A percentile compares a stretch with the other conserved stretches of the same genome.
phyloP scores from a whole-genome alignment of 768 basidiomycete species.

The Lactarius sanguifluus region DNA sequence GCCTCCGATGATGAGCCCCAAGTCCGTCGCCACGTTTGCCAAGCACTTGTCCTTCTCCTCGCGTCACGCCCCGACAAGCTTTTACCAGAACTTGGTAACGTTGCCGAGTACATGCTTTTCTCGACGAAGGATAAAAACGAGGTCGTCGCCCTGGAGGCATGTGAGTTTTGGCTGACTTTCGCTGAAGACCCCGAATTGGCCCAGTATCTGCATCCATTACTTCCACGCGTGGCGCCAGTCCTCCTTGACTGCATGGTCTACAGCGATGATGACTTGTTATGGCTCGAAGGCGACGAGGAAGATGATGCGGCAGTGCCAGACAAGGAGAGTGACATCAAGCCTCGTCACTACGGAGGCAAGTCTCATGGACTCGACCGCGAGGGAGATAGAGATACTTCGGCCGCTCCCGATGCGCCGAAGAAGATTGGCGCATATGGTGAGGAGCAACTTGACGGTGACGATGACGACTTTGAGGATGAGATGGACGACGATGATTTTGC shows the following conservation, averaged over 20 bases:
- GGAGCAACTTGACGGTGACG: constrained; percentile 80
- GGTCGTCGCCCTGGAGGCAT: constrained; percentile 94
- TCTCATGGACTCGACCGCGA: constrained; percentile 81
- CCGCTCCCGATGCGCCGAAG: constrained; percentile 33
- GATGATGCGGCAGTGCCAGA: constrained; percentile 86
- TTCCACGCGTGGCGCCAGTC: constrained; percentile 91
- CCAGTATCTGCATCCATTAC: constrained; percentile 78
- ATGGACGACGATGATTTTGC: constrained; percentile 90
- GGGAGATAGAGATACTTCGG: constrained; percentile 38
- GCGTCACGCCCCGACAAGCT: constrained; percentile 94
- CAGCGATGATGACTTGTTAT: constrained; percentile 92
- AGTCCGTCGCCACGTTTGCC: constrained; percentile 94
- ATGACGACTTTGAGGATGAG: constrained; percentile 72
- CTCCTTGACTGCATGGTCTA: constrained; percentile 98
- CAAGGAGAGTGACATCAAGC: constrained; percentile 95
- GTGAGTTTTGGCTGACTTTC: constrained; percentile 99
- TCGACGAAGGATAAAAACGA: constrained; percentile 98
- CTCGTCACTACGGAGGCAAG: constrained; percentile 86
- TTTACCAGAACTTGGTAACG: constrained; percentile 92
- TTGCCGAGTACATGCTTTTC: constrained; percentile 98
- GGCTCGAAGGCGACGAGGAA: constrained; percentile 90
- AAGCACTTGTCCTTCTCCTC: constrained; percentile 89
- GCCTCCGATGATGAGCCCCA: constrained; percentile 93
- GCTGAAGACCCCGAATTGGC: constrained; percentile 92
- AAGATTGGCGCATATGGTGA: constrained; percentile 69